Percentiles rank a stretch among this genome's conserved stretches.
phyloP scores from a whole-genome alignment of 371 early-diverging fungal genomes.

The Mycotypha africana region DNA sequence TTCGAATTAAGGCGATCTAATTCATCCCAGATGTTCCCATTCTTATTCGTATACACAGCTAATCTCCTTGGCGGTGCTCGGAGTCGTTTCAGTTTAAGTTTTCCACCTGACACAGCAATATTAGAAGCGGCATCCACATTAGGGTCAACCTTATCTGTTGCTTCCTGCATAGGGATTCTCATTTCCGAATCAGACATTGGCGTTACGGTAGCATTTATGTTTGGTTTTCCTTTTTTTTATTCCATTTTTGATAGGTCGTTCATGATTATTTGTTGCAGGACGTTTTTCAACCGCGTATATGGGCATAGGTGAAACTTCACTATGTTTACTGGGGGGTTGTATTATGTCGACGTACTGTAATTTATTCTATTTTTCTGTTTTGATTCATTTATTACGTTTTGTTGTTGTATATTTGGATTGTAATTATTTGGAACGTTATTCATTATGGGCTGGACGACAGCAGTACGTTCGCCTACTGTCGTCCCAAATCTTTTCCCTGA shows the following conservation, averaged over 20 bases:
- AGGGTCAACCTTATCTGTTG: neutral
- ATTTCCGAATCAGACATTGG: neutral
- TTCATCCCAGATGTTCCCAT: neutral
- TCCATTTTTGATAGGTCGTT: neutral
- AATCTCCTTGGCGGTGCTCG: conserved; percentile 1
- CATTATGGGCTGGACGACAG: neutral
- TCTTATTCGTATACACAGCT: neutral
- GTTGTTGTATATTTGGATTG: too few species aligned
- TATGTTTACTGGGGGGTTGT: too few species aligned
- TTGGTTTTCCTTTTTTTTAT: neutral
- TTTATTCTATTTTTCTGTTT: neutral
- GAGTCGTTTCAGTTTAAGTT: neutral
- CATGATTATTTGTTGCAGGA: too few species aligned
- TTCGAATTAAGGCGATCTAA: neutral
- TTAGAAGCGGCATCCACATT: neutral
- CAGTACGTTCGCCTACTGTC: neutral
- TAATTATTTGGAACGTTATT: neutral
- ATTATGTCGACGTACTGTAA: too few species aligned
- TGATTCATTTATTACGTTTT: neutral
- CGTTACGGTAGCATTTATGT: neutral
- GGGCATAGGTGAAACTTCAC: too few species aligned
- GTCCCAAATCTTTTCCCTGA: neutral
- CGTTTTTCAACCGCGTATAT: too few species aligned
- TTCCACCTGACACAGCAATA: neutral
- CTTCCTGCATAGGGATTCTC: neutral